Evolutionary conservation across 1,139 yeast genomes (phyloP).

Genomic region (Protomyces inundatus): DNA sequence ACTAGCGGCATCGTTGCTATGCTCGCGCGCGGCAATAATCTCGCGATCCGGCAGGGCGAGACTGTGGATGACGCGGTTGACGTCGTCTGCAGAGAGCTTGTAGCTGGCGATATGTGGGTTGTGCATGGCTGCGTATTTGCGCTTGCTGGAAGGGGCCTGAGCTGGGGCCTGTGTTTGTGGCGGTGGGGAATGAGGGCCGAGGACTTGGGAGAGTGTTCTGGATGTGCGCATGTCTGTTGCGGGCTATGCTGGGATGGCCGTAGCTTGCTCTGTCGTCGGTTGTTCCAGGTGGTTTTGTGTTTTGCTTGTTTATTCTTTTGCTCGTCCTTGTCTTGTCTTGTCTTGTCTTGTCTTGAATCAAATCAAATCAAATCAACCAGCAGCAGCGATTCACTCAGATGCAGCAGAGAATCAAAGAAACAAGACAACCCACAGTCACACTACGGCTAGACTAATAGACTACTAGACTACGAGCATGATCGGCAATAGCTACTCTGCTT

Average conservation of each 20-base stretch:
- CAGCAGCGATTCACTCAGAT: too few relatives aligned
- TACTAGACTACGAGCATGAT: neutral
- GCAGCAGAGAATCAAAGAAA: too few relatives aligned
- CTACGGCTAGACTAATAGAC: too few relatives aligned
- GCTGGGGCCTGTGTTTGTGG: neutral
- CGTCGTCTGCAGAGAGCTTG: conserved; percentile 7
- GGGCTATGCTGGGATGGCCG: too few relatives aligned
- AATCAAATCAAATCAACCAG: too few relatives aligned
- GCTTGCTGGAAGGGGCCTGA: neutral
- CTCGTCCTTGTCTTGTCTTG: too few relatives aligned
- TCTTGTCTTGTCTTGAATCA: too few relatives aligned
- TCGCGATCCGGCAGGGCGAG: conserved; percentile 33
- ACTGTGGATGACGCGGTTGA: conserved; percentile 38
- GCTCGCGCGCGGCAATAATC: conserved; percentile 46
- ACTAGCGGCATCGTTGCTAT: conserved; percentile 54
- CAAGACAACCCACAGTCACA: neutral
- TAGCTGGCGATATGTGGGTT: neutral
- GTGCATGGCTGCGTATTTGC: neutral
- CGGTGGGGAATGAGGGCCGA: neutral
- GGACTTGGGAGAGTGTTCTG: neutral
- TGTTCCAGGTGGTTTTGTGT: too few relatives aligned
- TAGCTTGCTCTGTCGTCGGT: too few relatives aligned
- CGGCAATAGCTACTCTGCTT: neutral
- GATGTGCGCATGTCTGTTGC: neutral
- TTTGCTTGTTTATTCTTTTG: too few relatives aligned